Percentiles rank a stretch among this genome's conserved stretches.
Conservation (phyloP, 2,329 filamentous ascomycete species). For the Paecilomyces sp. region DNA sequence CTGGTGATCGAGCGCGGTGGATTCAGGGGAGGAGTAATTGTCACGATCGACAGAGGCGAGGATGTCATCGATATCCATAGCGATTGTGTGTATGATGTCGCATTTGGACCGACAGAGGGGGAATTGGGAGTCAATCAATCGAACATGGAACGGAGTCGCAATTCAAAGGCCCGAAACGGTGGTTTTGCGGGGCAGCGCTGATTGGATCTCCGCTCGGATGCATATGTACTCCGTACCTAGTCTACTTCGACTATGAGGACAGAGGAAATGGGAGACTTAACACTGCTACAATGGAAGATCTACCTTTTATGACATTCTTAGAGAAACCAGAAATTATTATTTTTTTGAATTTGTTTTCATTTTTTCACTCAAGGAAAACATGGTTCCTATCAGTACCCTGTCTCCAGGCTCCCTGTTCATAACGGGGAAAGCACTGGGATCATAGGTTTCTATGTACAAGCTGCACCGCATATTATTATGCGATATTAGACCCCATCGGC, state of each 20-base stretch:
- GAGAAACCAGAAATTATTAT: too few species aligned
- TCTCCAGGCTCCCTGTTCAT: neutral
- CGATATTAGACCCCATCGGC: neutral
- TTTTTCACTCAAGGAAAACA: neutral
- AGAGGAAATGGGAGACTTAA: too few species aligned
- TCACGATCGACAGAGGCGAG: conserved; percentile 63
- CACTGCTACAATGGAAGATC: neutral
- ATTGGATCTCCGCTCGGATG: neutral
- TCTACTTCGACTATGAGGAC: too few species aligned
- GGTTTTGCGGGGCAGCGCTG: neutral
- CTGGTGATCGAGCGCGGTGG: conserved; percentile 62
- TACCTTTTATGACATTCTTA: neutral
- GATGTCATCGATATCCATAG: conserved; percentile 76
- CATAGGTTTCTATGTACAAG: neutral
- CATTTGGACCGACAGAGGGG: conserved; percentile 9
- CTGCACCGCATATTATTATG: neutral
- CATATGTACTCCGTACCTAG: too few species aligned
- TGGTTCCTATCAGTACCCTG: neutral
- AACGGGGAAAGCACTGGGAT: neutral
- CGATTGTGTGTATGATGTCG: conserved; percentile 11
- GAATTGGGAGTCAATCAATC: neutral
- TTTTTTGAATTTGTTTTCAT: neutral
- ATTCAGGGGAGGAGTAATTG: conserved; percentile 34
- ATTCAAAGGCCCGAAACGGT: neutral
- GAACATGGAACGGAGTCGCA: neutral